These are phyloP conservation scores for Sporothrix brasiliensis DNA, from an alignment of 2,329 filamentous ascomycete species.

Conservation along the genomic window DNA sequence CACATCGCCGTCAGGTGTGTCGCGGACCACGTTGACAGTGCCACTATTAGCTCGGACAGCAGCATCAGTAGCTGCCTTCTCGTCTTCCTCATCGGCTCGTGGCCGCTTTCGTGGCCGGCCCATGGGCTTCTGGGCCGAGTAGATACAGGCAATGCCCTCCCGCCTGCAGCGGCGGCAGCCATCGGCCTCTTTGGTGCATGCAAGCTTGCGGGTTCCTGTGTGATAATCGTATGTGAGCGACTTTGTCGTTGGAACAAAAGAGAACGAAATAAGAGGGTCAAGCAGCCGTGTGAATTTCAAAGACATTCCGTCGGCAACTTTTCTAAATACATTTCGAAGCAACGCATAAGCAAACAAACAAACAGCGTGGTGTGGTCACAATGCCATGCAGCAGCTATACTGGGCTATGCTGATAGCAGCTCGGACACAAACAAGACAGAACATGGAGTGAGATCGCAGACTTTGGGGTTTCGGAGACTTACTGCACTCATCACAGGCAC, in stretches of 20 bases:
- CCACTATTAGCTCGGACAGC: not conserved
- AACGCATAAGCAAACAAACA: not conserved
- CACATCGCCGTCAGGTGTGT: constrained; percentile 17
- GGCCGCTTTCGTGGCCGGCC: constrained; percentile 63
- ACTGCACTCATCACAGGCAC: constrained; percentile 70
- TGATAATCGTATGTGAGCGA: not conserved
- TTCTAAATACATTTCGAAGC: not conserved
- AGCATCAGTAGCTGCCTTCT: not conserved
- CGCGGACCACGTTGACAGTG: not conserved
- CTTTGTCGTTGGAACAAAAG: not conserved
- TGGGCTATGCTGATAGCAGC: not conserved
- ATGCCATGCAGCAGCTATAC: not conserved
- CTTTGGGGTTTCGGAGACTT: constrained; percentile 42
- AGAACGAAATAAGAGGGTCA: not conserved
- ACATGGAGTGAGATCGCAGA: constrained; percentile 17
- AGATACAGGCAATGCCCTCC: constrained; percentile 61
- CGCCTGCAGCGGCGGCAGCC: constrained; percentile 62
- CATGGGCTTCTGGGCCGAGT: constrained; percentile 68
- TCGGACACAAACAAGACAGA: not conserved
- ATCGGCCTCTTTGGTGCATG: constrained; percentile 64
- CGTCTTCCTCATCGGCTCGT: constrained; percentile 31
- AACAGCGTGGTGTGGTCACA: not conserved
- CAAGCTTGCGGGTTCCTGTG: constrained; percentile 65
- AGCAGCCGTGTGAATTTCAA: not conserved
- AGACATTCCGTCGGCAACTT: too few relatives aligned